Evolutionary conservation across 2,329 filamentous ascomycete genomes (phyloP), one percentile per base, ranked within the genome.

Genomic region (Ceratocystis variospora): DNA sequence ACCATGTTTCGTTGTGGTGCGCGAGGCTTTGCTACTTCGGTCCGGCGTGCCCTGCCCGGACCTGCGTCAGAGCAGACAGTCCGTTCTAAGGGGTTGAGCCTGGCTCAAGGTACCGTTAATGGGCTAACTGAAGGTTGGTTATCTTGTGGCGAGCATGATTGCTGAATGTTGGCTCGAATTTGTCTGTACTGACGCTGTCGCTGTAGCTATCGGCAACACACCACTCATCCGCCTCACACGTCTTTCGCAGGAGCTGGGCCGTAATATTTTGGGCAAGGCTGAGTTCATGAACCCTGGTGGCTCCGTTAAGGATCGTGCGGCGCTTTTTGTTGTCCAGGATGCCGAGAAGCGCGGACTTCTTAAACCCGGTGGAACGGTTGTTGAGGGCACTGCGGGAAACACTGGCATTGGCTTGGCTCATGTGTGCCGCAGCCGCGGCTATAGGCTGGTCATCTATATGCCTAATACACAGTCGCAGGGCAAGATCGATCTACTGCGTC

Each of bases 241-340:
- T 69, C 86, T 97, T 71, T 97, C 93, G 50, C 85, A 90, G 68
- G 83, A 95, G 73, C 97, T 94, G 0, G 91, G 92, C 70, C 97
- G 94, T 81, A 89, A 96, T 72, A 81, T 99, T 67, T 86, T 97
- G 50, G 94, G 93, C 73, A 99, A 99, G 77, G 92, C 94, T 72
- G 94, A 99, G 76, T 99, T 99, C 79, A 94, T 96, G 81, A 99
- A 99, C 80, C 94, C 94, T 1, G 94, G 94, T 71, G 94, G 94
- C 68, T 92, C 87, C 65, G 87, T 99, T 75, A 99, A 99, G 79
- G 94, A 99, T 78, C 89, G 94, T 69, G 94, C 94, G 1, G 94
- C 94, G 3, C 84, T 96, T 62, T 99, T 90, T 78, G 89, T 97
- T 4, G 90, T 99, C 71, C 87, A 90, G 73, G 88, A 96, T 78